A percentile compares a stretch with the other conserved stretches of the same genome.
These are phyloP conservation scores for Kitagawia praeruptora DNA, from an alignment of 129 eudicot species.

Conservation along the genomic window DNA sequence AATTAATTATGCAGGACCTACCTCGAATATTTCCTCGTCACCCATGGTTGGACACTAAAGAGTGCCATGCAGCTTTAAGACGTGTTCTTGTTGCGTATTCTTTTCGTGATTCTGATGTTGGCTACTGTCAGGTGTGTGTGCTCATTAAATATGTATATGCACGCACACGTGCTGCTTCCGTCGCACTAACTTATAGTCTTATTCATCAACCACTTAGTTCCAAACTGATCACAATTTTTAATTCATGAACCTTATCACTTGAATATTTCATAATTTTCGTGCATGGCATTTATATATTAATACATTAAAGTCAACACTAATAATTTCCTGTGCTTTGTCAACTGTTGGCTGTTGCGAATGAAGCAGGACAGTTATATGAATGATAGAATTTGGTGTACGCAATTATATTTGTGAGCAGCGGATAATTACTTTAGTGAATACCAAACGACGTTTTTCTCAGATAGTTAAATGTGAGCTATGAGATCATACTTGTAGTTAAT, in stretches of 20 bases:
- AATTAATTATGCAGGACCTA: conserved; percentile 49
- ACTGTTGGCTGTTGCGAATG: neutral
- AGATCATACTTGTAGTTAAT: neutral
- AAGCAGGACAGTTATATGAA: neutral
- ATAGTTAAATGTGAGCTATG: neutral
- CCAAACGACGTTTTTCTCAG: neutral
- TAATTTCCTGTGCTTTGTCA: neutral
- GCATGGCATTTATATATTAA: too few species aligned
- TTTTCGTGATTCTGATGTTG: conserved; percentile 94
- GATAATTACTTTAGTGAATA: neutral
- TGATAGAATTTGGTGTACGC: neutral
- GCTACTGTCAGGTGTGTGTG: conserved; percentile 76
- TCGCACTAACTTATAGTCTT: neutral
- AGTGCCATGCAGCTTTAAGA: conserved; percentile 87
- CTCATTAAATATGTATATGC: neutral
- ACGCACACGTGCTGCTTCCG: neutral
- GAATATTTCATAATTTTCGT: too few species aligned
- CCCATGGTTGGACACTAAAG: conserved; percentile 96
- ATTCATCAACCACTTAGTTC: neutral
- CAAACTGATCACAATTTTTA: too few species aligned
- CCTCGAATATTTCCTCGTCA: conserved; percentile 95
- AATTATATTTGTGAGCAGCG: neutral
- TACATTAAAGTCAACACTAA: neutral
- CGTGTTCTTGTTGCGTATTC: conserved; percentile 98
- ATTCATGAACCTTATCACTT: too few species aligned